A percentile compares a stretch with the other conserved stretches of the same genome.
Conservation (phyloP, 306 rosid genomes). For the Delonix regia region DNA sequence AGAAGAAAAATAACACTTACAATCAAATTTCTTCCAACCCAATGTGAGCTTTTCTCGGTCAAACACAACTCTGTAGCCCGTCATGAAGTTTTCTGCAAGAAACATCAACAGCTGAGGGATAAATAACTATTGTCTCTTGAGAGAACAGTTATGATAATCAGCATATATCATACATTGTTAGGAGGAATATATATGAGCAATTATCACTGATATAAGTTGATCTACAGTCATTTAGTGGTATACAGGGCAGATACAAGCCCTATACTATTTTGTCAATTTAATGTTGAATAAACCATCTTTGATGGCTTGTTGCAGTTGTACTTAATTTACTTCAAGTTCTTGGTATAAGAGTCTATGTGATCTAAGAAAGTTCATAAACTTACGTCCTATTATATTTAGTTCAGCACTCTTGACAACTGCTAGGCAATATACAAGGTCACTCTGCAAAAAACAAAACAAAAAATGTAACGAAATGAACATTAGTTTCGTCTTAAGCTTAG, state of each 20-base stretch:
- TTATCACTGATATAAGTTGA: not conserved
- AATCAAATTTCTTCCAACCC: constrained; percentile 91
- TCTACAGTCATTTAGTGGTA: not conserved
- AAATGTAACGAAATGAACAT: constrained; percentile 34
- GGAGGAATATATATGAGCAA: not conserved
- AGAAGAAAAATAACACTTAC: constrained; percentile 36
- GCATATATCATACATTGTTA: constrained; percentile 12
- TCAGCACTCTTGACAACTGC: constrained; percentile 81
- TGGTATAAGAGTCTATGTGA: constrained; percentile 10
- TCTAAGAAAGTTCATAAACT: constrained; percentile 44
- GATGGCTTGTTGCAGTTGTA: constrained; percentile 6
- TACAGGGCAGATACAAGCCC: not conserved
- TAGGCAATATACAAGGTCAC: constrained; percentile 79
- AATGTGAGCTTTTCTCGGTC: constrained; percentile 76
- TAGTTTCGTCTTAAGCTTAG: constrained; percentile 27
- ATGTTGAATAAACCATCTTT: not conserved
- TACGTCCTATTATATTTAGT: constrained; percentile 87
- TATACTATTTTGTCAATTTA: not conserved
- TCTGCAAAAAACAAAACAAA: too few species aligned
- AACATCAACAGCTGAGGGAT: constrained; percentile 25
- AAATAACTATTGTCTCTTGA: constrained; percentile 17
- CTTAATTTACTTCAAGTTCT: constrained; percentile 23
- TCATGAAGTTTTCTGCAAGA: constrained; percentile 90
- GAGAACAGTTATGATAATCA: not conserved
- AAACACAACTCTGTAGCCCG: constrained; percentile 84